Evolutionary conservation across 1,284 basidiomycete species (phyloP).

Genomic region (Tylopilus sp.): DNA sequence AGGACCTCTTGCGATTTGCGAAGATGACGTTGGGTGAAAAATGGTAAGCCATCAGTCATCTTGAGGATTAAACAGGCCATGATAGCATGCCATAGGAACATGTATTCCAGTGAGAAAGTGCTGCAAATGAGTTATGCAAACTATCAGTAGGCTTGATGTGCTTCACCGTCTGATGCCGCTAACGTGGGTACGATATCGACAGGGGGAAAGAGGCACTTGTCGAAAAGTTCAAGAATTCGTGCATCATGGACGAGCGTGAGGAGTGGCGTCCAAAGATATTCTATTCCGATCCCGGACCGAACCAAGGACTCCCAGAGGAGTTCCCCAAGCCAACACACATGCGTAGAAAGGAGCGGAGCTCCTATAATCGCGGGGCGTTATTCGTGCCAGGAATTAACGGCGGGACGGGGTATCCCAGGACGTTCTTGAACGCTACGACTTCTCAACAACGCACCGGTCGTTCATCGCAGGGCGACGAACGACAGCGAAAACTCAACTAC

Average conservation of each 20-base stretch:
- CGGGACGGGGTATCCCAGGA: constrained; percentile 26
- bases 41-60: constrained; percentile 46
- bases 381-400: constrained; percentile 47
- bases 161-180: constrained; percentile 8
- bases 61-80: constrained; percentile 1
- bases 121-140: constrained; percentile 84
- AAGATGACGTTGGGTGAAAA: constrained; percentile 67
- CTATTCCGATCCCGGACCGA: constrained; percentile 62
- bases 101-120: constrained; percentile 83
- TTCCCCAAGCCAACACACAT: constrained; percentile 78
- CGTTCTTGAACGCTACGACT: constrained; percentile 28
- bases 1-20: constrained; percentile 72
- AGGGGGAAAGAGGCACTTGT: constrained; percentile 83
- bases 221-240: constrained; percentile 82
- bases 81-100: constrained; percentile 52
- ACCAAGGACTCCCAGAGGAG: constrained; percentile 69
- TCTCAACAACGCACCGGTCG: constrained; percentile 24
- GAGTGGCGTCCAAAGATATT: constrained; percentile 82
- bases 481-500: constrained; percentile 25
- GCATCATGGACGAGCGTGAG: constrained; percentile 77
- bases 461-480: constrained; percentile 25
- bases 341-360: constrained; percentile 69
- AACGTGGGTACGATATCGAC: constrained; percentile 9
- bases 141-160: constrained; percentile 58
- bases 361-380: constrained; percentile 65